Evolutionary conservation across 2,329 filamentous ascomycete species (phyloP), one percentile per base, ranked within the genome.

Genomic region (Blastomyces percursus): DNA sequence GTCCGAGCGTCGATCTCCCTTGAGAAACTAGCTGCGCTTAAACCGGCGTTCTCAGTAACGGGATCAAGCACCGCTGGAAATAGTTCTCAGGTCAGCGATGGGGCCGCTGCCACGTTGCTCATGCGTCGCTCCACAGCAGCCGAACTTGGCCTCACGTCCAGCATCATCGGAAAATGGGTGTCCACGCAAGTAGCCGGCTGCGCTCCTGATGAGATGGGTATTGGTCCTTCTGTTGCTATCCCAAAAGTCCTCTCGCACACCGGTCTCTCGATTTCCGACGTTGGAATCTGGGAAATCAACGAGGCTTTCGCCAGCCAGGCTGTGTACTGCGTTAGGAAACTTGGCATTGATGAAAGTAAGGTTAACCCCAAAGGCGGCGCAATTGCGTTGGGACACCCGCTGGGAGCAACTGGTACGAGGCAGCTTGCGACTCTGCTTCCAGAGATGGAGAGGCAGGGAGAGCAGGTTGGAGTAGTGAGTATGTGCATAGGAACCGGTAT

Each of bases 281-380:
- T 97, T 0, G 83, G 87, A 44, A 79, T 94, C 11, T 96, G 91
- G 91, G 92, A 96, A 80, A 88, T 96, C 75, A 96, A 96, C 75
- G 92, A 96, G 82, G 84, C 84, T 16, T 87, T 87, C 72, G 84
- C 84, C 4, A 82, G 79, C 58, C 84, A 86, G 70, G 82, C 84
- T 48, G 70, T 87, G 60, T 83, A 96, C 76, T 92, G 88, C 69
- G 77, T 93, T 55, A 79, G 90, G 64, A 82, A 85, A 69, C 67
- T 80, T 27, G 70, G 84, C 71, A 67, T 85, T 77, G 82, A 86
- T 68, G 76, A 83, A 62, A 84, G 84, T 8, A 87, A 83, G 76
- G 88, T 96, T 21, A 97, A 97, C 76, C 91, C 91, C 0, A 91
- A 95, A 69, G 93, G 93, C 64, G 92, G 93, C 40, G 93, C 92